Base-by-base conservation (phyloP, 805 yeast species). In the Pichia cephalocereana region DNA sequence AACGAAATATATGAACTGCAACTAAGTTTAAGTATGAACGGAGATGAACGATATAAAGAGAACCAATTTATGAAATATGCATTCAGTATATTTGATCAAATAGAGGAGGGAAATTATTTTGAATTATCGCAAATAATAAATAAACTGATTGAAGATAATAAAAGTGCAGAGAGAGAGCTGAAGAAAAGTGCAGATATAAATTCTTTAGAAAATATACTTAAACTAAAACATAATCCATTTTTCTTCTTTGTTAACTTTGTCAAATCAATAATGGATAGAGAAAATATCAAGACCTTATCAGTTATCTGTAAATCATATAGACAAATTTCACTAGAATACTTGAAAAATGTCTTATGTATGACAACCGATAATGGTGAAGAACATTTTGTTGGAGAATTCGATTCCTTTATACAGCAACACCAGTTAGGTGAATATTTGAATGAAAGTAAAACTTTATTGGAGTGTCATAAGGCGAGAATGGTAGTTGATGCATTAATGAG, bases 281-380 rank as follows among this genome's bases (percentile, higher is more conserved):
- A 80, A 55, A 69, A 89, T 47, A 60, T 86, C 4, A 70, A 69
- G 45, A 73, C 86, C 0, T 63, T 88, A 45, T 67, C 74, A 14
- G 69, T 71, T 1, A 73, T 88, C 36, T 71, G 82, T 49, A 73
- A 71, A 53, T 70, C 82, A 34, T 86, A 80, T 60, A 70, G 77
- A 53, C 71, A 70, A 46, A 52, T 82, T 1, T 60, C 69, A 14
- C 52, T 64, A 10, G 31, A 38, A 1, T 57, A 51, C 27, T 34
- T 64, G 30, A 46, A 44, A 36, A 47, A 52, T 23, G 31, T 54
- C 14, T 37, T 64, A 27, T 31, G 54, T 10, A 47, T 59, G 6
- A 49, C 70, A 18, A 64, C 60, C 19, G 72, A 71, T 44, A 43
- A 52, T 8, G 41, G 54, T 9, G 46, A 58, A 5, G 50, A 70